A percentile compares a stretch with the other conserved stretches of the same genome.
These are phyloP conservation scores for Candida sonorensis DNA, from an alignment of 805 yeast species.

Conservation along the genomic window DNA sequence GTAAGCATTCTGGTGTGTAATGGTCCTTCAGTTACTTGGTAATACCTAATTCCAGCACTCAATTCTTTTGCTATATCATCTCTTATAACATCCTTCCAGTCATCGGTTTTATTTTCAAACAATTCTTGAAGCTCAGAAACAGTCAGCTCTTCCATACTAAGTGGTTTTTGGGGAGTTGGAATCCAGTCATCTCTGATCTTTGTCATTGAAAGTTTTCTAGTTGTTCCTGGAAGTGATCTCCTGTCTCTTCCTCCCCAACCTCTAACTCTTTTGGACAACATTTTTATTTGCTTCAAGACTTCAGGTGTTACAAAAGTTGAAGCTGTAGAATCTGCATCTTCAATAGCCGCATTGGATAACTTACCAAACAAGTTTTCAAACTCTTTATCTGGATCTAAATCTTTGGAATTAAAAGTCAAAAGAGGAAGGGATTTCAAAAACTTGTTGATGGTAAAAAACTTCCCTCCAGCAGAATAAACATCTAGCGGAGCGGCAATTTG, in stretches of 20 bases:
- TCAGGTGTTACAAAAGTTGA: constrained; percentile 66
- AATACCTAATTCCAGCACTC: constrained; percentile 47
- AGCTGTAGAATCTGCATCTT: constrained; percentile 72
- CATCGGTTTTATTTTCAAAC: constrained; percentile 28
- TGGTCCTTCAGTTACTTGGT: constrained; percentile 37
- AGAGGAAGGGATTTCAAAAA: constrained; percentile 33
- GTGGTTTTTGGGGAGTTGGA: constrained; percentile 58
- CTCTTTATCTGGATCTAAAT: constrained; percentile 73
- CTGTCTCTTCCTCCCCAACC: constrained; percentile 86
- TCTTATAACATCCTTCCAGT: constrained; percentile 45
- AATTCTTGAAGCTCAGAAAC: constrained; percentile 36
- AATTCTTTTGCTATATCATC: constrained; percentile 31
- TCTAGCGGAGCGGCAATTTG: constrained; percentile 10
- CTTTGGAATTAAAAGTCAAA: constrained; percentile 39
- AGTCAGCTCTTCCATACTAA: constrained; percentile 50
- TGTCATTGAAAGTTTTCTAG: constrained; percentile 59
- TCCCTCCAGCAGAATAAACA: constrained; percentile 23
- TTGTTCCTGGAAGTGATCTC: constrained; percentile 65
- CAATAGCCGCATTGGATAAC: constrained; percentile 57
- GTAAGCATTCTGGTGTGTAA: constrained; percentile 28
- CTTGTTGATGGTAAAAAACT: constrained; percentile 39
- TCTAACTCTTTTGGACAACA: constrained; percentile 48
- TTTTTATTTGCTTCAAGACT: constrained; percentile 54
- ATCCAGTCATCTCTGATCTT: constrained; percentile 76
- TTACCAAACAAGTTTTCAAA: constrained; percentile 66